phyloP scores from a whole-genome alignment of 2,329 filamentous ascomycete species.

The Neoscytalidium dimidiatum region DNA sequence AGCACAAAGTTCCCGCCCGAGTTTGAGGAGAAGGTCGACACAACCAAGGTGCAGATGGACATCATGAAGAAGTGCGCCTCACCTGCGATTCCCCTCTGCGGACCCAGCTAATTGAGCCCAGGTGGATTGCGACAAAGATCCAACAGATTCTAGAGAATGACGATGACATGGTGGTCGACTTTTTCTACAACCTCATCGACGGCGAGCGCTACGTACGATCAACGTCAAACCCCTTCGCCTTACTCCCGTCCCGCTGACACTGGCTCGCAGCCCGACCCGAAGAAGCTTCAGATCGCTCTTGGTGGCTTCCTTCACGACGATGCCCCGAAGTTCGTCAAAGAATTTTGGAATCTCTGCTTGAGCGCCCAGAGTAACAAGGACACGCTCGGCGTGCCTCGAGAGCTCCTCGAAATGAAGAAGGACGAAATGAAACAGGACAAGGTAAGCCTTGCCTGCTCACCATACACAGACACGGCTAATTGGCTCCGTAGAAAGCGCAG shows the following conservation, averaged over 20 bases:
- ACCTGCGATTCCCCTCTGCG: not conserved
- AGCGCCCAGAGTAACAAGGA: constrained; percentile 87
- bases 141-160: constrained; percentile 87
- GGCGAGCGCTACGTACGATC: constrained; percentile 71
- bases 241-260: constrained; percentile 22
- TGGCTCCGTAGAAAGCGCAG: constrained; percentile 66
- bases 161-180: constrained; percentile 93
- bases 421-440: constrained; percentile 92
- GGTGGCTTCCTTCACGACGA: constrained; percentile 95
- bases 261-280: constrained; percentile 79
- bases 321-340: constrained; percentile 84
- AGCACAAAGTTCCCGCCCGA: constrained; percentile 92
- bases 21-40: constrained; percentile 95
- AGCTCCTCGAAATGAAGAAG: constrained; percentile 95
- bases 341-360: constrained; percentile 87
- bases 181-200: constrained; percentile 71
- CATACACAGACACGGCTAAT: constrained; percentile 24
- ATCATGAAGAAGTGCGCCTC: constrained; percentile 89
- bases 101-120: constrained; percentile 39
- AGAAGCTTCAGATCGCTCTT: constrained; percentile 89
- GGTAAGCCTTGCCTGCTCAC: constrained; percentile 54
- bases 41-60: constrained; percentile 93
- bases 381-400: constrained; percentile 76
- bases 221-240: not conserved
- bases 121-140: constrained; percentile 91